These are phyloP conservation scores for Rhodamnia rubescens DNA, from an alignment of 345 rosid genomes.

Conservation along the genomic window DNA sequence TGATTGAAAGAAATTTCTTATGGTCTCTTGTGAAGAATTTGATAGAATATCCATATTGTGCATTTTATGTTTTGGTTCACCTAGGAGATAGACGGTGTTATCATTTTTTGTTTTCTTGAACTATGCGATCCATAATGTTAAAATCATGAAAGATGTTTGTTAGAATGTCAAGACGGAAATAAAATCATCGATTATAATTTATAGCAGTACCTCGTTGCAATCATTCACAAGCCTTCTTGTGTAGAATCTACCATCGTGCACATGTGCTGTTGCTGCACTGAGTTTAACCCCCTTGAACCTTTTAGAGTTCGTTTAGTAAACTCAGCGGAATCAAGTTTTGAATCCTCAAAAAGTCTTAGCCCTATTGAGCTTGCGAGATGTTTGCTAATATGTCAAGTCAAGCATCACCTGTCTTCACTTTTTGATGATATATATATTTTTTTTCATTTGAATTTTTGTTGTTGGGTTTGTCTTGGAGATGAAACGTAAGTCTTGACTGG, in stretches of 20 bases:
- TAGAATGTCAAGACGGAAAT: not conserved
- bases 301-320: constrained; percentile 10
- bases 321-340: constrained; percentile 5
- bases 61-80: not conserved
- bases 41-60: not conserved
- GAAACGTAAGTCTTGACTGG: not conserved
- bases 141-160: not conserved
- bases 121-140: not conserved
- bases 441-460: not conserved
- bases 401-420: fast-evolving
- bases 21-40: not conserved
- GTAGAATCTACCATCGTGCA: not conserved
- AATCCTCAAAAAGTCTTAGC: constrained; percentile 6
- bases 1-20: not conserved
- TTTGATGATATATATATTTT: not conserved
- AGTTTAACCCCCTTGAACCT: constrained; percentile 23
- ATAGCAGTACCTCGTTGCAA: not conserved
- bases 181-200: not conserved
- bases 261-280: not conserved
- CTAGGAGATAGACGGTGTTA: not conserved
- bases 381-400: not conserved
- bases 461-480: not conserved
- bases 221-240: not conserved
- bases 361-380: constrained; percentile 6
- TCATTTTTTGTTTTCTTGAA: not conserved